These are phyloP conservation scores for Porodaedalea pini DNA, from an alignment of 1,284 basidiomycete genomes.

Conservation along the genomic window DNA sequence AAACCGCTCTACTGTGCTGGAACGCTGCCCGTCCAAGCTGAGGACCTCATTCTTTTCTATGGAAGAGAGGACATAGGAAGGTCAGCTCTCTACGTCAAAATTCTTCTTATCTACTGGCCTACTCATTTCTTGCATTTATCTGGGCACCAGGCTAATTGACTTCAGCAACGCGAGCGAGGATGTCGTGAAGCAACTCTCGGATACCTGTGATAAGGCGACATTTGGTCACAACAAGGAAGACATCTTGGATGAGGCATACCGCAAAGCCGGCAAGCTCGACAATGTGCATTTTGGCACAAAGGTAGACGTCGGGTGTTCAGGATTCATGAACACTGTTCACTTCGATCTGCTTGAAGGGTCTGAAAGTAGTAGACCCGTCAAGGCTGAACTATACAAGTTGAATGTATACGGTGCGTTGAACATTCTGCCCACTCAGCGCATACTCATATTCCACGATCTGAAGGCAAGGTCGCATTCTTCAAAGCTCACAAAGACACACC, in stretches of 20 bases:
- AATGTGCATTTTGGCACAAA: constrained; percentile 6
- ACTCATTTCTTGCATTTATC: too few species aligned
- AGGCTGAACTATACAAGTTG: constrained; percentile 17
- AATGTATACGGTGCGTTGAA: constrained; percentile 15
- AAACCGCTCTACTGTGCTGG: constrained; percentile 4
- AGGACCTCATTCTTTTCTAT: constrained; percentile 4
- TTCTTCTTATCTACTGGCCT: not conserved
- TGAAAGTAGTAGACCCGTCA: not conserved
- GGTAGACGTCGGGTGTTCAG: constrained; percentile 8
- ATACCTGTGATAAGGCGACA: too few species aligned
- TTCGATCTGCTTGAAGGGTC: not conserved
- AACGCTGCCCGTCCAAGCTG: not conserved
- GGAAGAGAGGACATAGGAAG: not conserved
- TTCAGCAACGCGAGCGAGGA: constrained; percentile 1
- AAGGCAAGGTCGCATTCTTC: constrained; percentile 18
- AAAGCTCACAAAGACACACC: constrained; percentile 20
- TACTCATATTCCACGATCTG: not conserved
- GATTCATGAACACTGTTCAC: constrained; percentile 3
- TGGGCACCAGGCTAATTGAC: not conserved
- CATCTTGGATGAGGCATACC: constrained; percentile 19
- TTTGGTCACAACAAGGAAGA: constrained; percentile 10
- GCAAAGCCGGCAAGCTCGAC: constrained; percentile 20
- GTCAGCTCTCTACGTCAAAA: not conserved
- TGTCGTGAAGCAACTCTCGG: not conserved
- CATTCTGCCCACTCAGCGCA: not conserved